phyloP scores from a whole-genome alignment of 164 flowering plant species.

The Macadamia integrifolia region DNA sequence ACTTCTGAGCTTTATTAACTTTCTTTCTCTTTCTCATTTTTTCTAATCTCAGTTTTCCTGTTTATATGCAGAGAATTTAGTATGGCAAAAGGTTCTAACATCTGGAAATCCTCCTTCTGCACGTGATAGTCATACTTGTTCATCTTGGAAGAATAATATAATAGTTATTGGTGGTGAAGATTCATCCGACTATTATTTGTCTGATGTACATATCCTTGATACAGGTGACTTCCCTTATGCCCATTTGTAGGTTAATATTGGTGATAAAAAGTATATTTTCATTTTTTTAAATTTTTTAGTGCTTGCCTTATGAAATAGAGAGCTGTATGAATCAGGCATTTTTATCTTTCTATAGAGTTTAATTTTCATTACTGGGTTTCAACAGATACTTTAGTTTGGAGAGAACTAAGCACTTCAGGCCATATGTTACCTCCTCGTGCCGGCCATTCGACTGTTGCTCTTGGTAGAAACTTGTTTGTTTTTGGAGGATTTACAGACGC shows the following conservation, averaged over 20 bases:
- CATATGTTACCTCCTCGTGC: slow-evolving; percentile 79
- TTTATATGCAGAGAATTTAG: slow-evolving; percentile 59
- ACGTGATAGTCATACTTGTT: slow-evolving; percentile 94
- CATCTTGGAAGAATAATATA: slow-evolving; percentile 77
- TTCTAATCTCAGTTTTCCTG: background rate
- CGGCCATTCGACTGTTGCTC: slow-evolving; percentile 78
- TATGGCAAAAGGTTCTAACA: slow-evolving; percentile 70
- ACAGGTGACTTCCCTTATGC: slow-evolving; percentile 44
- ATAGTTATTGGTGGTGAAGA: slow-evolving; percentile 96
- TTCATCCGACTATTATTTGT: slow-evolving; percentile 66
- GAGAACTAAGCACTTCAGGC: slow-evolving; percentile 64
- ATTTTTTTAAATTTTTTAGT: background rate
- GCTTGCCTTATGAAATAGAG: background rate
- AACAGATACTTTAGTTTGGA: slow-evolving; percentile 81
- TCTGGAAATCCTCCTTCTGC: slow-evolving; percentile 81
- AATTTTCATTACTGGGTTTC: slow-evolving; percentile 7
- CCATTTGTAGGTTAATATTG: background rate
- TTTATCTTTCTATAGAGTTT: slow-evolving; percentile 1
- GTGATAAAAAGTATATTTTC: background rate
- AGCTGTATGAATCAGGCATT: background rate
- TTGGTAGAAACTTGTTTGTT: slow-evolving; percentile 75
- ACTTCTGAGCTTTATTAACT: no score
- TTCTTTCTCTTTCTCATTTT: no score
- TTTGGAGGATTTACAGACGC: slow-evolving; percentile 95
- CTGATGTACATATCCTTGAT: slow-evolving; percentile 91